phyloP scores from a whole-genome alignment of 1,284 basidiomycete genomes.

The Ceratobasidium sp. region DNA sequence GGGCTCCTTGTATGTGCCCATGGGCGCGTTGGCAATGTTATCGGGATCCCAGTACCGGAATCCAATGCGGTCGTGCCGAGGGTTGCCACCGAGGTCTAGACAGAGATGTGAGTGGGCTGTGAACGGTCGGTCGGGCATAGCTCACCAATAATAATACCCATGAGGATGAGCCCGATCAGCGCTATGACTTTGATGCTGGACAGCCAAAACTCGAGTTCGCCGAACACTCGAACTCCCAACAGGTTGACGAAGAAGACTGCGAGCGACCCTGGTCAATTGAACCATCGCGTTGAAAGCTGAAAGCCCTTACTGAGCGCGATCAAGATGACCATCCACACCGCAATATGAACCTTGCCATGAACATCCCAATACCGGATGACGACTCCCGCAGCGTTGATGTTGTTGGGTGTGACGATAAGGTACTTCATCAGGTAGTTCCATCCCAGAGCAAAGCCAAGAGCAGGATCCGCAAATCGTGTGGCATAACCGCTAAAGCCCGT shows the following conservation, averaged over 20 bases:
- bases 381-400: slow-evolving; percentile 70
- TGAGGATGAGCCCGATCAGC: slow-evolving; percentile 68
- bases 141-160: slow-evolving; percentile 62
- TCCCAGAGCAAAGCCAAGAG: slow-evolving; percentile 57
- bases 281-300: not conserved
- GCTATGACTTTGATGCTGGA: slow-evolving; percentile 67
- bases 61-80: slow-evolving; percentile 71
- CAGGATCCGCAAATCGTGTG: slow-evolving; percentile 60
- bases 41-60: slow-evolving; percentile 60
- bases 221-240: slow-evolving; percentile 67
- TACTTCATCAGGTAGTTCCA: slow-evolving; percentile 54
- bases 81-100: slow-evolving; percentile 76
- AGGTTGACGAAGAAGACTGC: slow-evolving; percentile 69
- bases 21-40: slow-evolving; percentile 56
- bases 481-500: slow-evolving; percentile 51
- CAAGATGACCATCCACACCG: slow-evolving; percentile 72
- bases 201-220: slow-evolving; percentile 66
- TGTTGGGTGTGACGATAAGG: slow-evolving; percentile 56
- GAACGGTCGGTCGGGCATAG: not conserved
- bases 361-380: slow-evolving; percentile 72
- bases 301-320: slow-evolving; percentile 65
- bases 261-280: not conserved
- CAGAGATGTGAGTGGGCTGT: slow-evolving; percentile 51
- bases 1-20: slow-evolving; percentile 57
- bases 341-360: slow-evolving; percentile 62